phyloP scores from a whole-genome alignment of 495 filamentous ascomycete species.

The Daldinia childiae region DNA sequence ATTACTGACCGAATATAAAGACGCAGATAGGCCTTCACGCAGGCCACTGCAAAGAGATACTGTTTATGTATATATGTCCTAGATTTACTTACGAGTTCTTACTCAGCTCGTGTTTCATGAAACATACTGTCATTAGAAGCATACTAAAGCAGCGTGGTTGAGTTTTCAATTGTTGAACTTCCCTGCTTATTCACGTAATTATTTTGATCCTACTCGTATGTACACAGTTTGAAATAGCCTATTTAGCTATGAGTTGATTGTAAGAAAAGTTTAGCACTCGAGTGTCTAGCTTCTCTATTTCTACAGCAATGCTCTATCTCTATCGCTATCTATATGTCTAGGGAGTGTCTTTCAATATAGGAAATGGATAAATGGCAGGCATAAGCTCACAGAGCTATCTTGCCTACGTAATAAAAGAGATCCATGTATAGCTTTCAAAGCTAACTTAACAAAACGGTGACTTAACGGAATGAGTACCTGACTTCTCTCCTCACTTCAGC shows the following conservation, averaged over 20 bases:
- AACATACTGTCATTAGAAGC: conserved; percentile 1
- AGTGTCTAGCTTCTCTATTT: not conserved
- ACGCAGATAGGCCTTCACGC: too few relatives aligned
- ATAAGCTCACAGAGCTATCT: not conserved
- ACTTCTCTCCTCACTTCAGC: conserved; percentile 41
- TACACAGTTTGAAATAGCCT: not conserved
- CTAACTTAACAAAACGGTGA: conserved; percentile 8
- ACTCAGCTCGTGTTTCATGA: conserved; percentile 8
- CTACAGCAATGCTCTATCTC: not conserved
- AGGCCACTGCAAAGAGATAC: too few relatives aligned
- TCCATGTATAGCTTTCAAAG: not conserved
- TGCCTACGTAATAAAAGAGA: not conserved
- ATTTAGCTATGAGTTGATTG: not conserved
- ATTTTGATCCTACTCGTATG: not conserved
- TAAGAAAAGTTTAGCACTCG: not conserved
- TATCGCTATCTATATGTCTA: not conserved
- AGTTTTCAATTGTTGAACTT: too few relatives aligned
- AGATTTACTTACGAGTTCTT: too few relatives aligned
- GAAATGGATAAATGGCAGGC: not conserved
- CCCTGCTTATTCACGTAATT: not conserved
- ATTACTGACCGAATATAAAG: not conserved
- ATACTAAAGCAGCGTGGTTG: not conserved
- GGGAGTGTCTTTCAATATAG: not conserved
- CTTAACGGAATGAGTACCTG: conserved; percentile 41
- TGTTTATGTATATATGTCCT: too few relatives aligned